These are phyloP conservation scores for Vanrija pseudolonga DNA, from an alignment of 1,284 basidiomycete species.

Conservation along the genomic window DNA sequence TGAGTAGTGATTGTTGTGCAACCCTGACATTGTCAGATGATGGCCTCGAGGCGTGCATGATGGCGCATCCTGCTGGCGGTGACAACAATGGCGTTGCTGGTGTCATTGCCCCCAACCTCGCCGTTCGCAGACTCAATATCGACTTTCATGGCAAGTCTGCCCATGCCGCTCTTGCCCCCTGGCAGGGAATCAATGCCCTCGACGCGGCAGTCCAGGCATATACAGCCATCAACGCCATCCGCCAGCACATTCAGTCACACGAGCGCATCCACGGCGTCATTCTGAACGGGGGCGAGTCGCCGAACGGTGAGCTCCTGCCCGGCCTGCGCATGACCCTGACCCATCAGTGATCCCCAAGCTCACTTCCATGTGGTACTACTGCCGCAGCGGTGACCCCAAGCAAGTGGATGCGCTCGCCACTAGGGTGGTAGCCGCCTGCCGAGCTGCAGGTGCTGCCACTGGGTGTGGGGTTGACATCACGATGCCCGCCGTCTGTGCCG, in stretches of 20 bases:
- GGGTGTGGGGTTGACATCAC: no score
- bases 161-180: slow-evolving; percentile 58
- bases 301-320: slow-evolving; percentile 39
- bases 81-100: slow-evolving; percentile 6
- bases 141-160: slow-evolving; percentile 55
- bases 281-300: slow-evolving; percentile 59
- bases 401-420: no score
- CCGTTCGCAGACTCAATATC: slow-evolving; percentile 25
- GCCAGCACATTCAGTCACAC: slow-evolving; percentile 57
- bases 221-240: slow-evolving; percentile 64
- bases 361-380: slow-evolving; percentile 63
- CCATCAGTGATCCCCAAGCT: slow-evolving; percentile 69
- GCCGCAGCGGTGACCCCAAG: slow-evolving; percentile 61
- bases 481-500: no score
- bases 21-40: no score
- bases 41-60: slow-evolving; percentile 26
- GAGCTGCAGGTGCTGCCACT: no score
- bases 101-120: slow-evolving; percentile 26
- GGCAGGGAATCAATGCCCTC: slow-evolving; percentile 75
- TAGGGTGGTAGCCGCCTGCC: no score
- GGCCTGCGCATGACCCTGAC: slow-evolving; percentile 31
- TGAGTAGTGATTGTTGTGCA: no score
- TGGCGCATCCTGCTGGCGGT: slow-evolving; percentile 21
- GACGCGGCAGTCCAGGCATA: slow-evolving; percentile 81
- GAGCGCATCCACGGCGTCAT: slow-evolving; percentile 19